Evolutionary conservation across 331 rosid genomes (phyloP).

Genomic region (Erythrophleum ivorense): DNA sequence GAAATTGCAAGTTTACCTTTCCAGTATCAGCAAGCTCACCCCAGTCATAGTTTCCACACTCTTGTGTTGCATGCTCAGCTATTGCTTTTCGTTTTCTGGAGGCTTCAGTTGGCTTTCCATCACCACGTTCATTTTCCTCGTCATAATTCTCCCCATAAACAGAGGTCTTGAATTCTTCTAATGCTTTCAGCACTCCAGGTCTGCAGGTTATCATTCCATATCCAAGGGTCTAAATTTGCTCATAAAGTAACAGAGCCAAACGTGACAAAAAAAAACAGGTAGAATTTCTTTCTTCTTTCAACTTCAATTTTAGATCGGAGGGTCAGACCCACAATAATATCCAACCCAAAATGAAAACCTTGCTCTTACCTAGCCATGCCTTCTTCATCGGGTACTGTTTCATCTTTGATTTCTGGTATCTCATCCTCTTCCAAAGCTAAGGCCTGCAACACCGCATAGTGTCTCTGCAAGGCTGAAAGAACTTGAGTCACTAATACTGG

Average conservation of each 20-base stretch:
- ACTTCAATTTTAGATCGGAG: constrained; percentile 4
- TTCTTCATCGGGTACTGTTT: constrained; percentile 89
- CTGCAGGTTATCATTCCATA: constrained; percentile 54
- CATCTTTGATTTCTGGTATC: constrained; percentile 85
- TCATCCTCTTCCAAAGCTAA: constrained; percentile 89
- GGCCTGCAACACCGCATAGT: constrained; percentile 87
- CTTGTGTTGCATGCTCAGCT: constrained; percentile 66
- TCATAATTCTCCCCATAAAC: constrained; percentile 83
- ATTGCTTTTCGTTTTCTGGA: constrained; percentile 74
- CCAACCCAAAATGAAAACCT: constrained; percentile 17
- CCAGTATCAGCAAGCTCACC: constrained; percentile 83
- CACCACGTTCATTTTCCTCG: constrained; percentile 52
- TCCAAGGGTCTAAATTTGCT: background rate
- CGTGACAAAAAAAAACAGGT: constrained; percentile 24
- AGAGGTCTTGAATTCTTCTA: constrained; percentile 83
- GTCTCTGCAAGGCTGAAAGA: constrained; percentile 91
- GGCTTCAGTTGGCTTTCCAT: constrained; percentile 61
- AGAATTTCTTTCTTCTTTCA: background rate
- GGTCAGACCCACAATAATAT: constrained; percentile 15
- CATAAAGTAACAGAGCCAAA: constrained; percentile 10
- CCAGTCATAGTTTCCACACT: constrained; percentile 76
- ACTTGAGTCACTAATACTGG: constrained; percentile 22
- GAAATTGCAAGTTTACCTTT: constrained; percentile 60
- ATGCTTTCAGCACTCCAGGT: constrained; percentile 70
- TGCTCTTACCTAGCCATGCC: constrained; percentile 77